These are phyloP conservation scores for Raddia guianensis DNA, from an alignment of 176 grass and related monocot species.

Conservation along the genomic window DNA sequence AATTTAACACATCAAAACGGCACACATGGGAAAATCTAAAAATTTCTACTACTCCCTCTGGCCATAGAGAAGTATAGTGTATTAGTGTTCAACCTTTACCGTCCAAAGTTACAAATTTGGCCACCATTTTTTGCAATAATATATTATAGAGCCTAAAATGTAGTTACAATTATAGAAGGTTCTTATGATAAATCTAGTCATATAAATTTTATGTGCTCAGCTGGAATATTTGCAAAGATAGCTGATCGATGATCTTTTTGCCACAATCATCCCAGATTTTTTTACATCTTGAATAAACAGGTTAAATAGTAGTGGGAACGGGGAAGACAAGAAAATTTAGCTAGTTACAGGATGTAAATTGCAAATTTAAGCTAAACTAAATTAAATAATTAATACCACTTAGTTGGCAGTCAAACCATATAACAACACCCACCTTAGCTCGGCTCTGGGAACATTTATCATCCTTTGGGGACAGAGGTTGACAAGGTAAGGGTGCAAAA, in stretches of 20 bases:
- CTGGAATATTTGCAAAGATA: background rate
- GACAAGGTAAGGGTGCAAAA: slow-evolving; percentile 70
- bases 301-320: slow-evolving; percentile 2
- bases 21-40: background rate
- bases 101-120: background rate
- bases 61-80: background rate
- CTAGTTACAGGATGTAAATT: background rate
- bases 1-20: slow-evolving; percentile 19
- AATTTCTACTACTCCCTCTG: background rate
- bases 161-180: background rate
- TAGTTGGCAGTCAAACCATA: slow-evolving; percentile 2
- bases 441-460: slow-evolving; percentile 83
- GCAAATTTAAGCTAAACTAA: slow-evolving; percentile 29
- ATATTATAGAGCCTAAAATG: background rate
- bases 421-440: slow-evolving; percentile 57
- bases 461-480: slow-evolving; percentile 73
- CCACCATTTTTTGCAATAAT: background rate
- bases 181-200: background rate
- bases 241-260: background rate
- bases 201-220: background rate
- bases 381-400: slow-evolving; percentile 20
- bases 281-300: background rate
- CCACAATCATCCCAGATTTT: background rate
- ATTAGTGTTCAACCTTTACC: background rate
- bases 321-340: background rate